These are phyloP conservation scores for Mortierella sp. DNA, from an alignment of 371 early-diverging fungal species.

Conservation along the genomic window DNA sequence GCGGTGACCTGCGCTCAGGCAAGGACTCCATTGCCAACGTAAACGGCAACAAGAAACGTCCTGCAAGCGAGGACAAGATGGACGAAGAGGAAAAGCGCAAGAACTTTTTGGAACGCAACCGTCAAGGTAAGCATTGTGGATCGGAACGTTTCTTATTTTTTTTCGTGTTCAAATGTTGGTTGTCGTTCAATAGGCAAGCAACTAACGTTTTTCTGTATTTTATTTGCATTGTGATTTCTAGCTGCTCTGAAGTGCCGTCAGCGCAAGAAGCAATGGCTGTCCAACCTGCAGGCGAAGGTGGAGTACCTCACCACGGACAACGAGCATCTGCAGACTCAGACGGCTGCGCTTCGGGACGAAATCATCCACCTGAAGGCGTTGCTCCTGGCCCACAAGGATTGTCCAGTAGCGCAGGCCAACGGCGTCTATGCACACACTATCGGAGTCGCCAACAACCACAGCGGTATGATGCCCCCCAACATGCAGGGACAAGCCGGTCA, in stretches of 20 bases:
- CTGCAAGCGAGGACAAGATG: conserved; percentile 56
- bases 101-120: conserved; percentile 88
- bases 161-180: background rate
- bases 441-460: conserved; percentile 20
- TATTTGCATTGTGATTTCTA: conserved; percentile 16
- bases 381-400: conserved; percentile 82
- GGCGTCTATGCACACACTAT: conserved; percentile 63
- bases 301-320: conserved; percentile 79
- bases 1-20: conserved; percentile 6
- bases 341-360: conserved; percentile 76
- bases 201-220: background rate
- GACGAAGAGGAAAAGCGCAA: conserved; percentile 78
- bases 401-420: conserved; percentile 77
- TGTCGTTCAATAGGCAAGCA: too few relatives aligned
- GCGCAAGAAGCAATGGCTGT: conserved; percentile 89
- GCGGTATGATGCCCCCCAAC: conserved; percentile 14
- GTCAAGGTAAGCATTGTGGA: conserved; percentile 69
- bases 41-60: conserved; percentile 28
- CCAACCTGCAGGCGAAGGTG: conserved; percentile 81
- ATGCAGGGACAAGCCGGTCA: conserved; percentile 22
- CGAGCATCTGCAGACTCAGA: conserved; percentile 76
- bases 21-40: background rate
- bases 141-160: background rate
- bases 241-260: conserved; percentile 92
- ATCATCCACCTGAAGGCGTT: conserved; percentile 80